Conservation (phyloP, 176 grass and related monocot species). For the Areca catechu region DNA sequence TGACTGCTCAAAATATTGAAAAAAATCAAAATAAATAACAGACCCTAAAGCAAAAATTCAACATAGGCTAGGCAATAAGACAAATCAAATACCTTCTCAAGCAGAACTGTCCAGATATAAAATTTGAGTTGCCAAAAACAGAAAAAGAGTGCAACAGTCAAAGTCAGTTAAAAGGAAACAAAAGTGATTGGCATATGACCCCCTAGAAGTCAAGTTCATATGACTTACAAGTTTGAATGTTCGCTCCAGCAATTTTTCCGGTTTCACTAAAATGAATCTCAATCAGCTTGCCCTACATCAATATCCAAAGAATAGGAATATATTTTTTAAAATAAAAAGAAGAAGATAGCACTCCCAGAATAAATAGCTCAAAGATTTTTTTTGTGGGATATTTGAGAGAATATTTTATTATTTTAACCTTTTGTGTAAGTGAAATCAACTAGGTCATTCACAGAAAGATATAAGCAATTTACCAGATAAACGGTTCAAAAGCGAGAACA, state of each 20-base stretch:
- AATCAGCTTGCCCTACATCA: constrained; percentile 83
- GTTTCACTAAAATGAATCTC: constrained; percentile 96
- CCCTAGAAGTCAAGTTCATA: too few species aligned
- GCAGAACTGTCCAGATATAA: constrained; percentile 63
- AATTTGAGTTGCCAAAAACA: constrained; percentile 19
- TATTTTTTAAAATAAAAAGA: too few species aligned
- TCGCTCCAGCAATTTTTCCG: constrained; percentile 84
- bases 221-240: constrained; percentile 90
- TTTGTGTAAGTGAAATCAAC: too few species aligned
- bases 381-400: background rate
- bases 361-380: too few species aligned
- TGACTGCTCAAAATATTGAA: constrained; percentile 43
- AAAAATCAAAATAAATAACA: constrained; percentile 24
- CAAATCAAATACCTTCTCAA: constrained; percentile 75
- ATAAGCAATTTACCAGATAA: too few species aligned
- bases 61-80: constrained; percentile 16
- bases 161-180: background rate
- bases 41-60: constrained; percentile 1
- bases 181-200: too few species aligned
- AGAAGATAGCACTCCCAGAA: too few species aligned
- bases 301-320: constrained; percentile 5
- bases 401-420: too few species aligned
- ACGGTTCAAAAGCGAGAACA: constrained; percentile 8
- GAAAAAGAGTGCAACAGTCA: constrained; percentile 4
- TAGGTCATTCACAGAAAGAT: too few species aligned